Conservation (phyloP, 2,329 filamentous ascomycete genomes). For the Passalora sequoiae region DNA sequence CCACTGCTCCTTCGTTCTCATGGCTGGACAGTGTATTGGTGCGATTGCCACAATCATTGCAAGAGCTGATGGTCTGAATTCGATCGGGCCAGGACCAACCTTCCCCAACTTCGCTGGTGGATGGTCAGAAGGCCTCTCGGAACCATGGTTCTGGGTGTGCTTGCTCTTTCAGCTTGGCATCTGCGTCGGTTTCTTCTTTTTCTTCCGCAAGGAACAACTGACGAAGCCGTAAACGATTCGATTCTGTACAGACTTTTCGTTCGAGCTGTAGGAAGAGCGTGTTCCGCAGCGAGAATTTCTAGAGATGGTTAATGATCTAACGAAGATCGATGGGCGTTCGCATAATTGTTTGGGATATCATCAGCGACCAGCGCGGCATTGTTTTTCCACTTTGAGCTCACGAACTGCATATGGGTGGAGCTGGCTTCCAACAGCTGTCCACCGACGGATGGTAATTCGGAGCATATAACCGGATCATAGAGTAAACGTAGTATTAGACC, state of each 20-base stretch:
- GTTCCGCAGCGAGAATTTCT: constrained; percentile 4
- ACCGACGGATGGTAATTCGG: too few species aligned
- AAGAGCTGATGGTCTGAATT: constrained; percentile 56
- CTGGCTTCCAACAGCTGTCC: too few species aligned
- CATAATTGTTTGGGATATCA: constrained; percentile 2
- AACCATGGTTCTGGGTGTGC: constrained; percentile 58
- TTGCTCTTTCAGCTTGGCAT: constrained; percentile 54
- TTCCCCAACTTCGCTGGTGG: constrained; percentile 57
- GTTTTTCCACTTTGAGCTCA: background rate
- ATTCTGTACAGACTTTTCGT: constrained; percentile 8
- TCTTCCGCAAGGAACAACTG: constrained; percentile 56
- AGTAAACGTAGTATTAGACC: constrained; percentile 12
- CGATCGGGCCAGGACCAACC: constrained; percentile 55
- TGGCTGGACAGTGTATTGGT: constrained; percentile 58
- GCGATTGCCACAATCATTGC: constrained; percentile 59
- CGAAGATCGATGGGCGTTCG: constrained; percentile 16
- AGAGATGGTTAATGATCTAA: constrained; percentile 14
- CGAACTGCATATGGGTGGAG: background rate
- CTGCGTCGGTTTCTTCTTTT: constrained; percentile 53
- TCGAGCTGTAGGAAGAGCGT: constrained; percentile 2
- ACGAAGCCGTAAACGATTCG: constrained; percentile 43
- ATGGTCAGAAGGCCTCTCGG: constrained; percentile 43
- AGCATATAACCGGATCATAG: constrained; percentile 10
- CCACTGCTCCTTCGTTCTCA: constrained; percentile 58
- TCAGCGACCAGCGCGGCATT: constrained; percentile 4